Base-by-base conservation (phyloP, 2,329 filamentous ascomycete genomes). In the Calycina herbarum region DNA sequence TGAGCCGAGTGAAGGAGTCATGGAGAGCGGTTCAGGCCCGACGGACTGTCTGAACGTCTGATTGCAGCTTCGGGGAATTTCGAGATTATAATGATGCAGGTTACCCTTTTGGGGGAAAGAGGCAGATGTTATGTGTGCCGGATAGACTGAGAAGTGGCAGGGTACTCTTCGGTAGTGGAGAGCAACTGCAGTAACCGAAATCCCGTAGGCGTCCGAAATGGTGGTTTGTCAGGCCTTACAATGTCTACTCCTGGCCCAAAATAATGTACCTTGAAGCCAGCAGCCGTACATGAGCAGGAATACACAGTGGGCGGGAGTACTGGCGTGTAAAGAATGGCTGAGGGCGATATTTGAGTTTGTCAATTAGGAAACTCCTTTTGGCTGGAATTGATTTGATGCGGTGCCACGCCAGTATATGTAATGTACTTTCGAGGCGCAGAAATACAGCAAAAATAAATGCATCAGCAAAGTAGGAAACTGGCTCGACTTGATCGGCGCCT, bases 1-100 rank as follows among this genome's bases (percentile, higher is more conserved):
- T 57, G 72, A 71, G 35, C 65, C 70, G 63, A 73, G 66, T 67
- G 71, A 67, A 63, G 71, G 69, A 74, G 68, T 69, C 73, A 75
- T 74, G 64, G 66, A 66, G 67, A 67, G 64, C 62, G 63, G 20
- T 61, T 57, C 17, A 35, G 56, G 45, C 54, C 61, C 63, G 48
- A 27, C n/a, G 61, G 51, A 51, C 51, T 51, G 29, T 57, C 13
- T 45, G 40, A 45, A 29, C 35, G 15, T 57, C 61, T 57, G 56
- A 59, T 66, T 62, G 60, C 60, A 62, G 29, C 24, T 24, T 31
- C 45, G 65, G 57, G 33, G 59, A 60, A 63, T 61, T 63, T 20
- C 38, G 57, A 38, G 61, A 66, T 66, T 62, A 56, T 33, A 42
- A 62, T 57, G 59, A 27, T 33, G 56, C 56, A 56, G 51, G 40